Conservation (phyloP, 2,329 filamentous ascomycete species). For the Dactylellina cionopaga region DNA sequence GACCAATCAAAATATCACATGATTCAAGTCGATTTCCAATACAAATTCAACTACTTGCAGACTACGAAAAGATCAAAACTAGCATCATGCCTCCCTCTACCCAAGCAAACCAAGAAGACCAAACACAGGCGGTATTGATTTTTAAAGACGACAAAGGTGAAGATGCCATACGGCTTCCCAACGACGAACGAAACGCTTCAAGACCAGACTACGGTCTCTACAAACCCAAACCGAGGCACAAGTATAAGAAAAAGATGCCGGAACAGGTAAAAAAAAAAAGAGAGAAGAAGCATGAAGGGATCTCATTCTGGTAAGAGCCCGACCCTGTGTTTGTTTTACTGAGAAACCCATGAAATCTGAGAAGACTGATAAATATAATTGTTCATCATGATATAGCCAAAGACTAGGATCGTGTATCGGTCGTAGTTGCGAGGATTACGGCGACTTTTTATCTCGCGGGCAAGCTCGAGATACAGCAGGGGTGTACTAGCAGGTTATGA, state of each 20-base stretch:
- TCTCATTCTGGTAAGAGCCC: constrained; percentile 16
- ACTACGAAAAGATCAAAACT: neutral
- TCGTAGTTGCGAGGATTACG: constrained; percentile 21
- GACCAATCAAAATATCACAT: too few species aligned
- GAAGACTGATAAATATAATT: neutral
- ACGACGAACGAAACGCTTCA: neutral
- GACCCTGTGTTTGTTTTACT: too few species aligned
- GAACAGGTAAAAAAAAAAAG: too few species aligned
- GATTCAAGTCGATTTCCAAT: neutral
- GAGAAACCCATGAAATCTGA: too few species aligned
- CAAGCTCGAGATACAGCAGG: neutral
- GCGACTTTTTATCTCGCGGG: constrained; percentile 6
- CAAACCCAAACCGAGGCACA: neutral
- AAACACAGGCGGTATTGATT: neutral
- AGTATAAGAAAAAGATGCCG: neutral
- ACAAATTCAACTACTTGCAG: neutral
- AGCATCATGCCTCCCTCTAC: neutral
- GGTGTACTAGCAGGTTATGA: neutral
- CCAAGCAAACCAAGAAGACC: neutral
- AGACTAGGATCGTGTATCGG: constrained; percentile 29
- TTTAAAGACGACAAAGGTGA: constrained; percentile 19
- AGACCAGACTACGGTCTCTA: neutral
- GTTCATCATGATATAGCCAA: constrained; percentile 7
- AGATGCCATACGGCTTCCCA: constrained; percentile 7
- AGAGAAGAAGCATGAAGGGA: too few species aligned